A percentile compares a stretch with the other conserved stretches of the same genome.
phyloP scores from a whole-genome alignment of 2,329 filamentous ascomycete species.

The Amauroascus verrucosus region DNA sequence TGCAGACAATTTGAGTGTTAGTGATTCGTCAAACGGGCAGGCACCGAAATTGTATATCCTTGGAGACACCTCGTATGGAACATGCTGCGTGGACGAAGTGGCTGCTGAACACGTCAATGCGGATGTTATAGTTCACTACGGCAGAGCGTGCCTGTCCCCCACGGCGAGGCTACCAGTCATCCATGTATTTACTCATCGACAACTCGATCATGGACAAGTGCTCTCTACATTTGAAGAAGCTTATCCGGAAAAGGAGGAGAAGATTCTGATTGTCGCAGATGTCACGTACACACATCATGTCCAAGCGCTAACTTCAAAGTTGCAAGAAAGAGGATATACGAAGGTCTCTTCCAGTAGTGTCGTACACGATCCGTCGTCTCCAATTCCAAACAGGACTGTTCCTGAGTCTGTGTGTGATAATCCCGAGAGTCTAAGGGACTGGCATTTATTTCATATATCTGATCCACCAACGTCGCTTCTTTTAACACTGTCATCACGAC shows the following conservation, averaged over 20 bases:
- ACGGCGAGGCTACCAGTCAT: constrained; percentile 79
- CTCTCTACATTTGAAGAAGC: constrained; percentile 54
- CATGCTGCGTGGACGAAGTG: constrained; percentile 94
- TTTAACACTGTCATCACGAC: constrained; percentile 73
- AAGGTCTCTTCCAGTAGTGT: constrained; percentile 60
- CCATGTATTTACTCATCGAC: constrained; percentile 73
- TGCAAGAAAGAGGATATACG: constrained; percentile 57
- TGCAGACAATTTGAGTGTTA: constrained; percentile 16
- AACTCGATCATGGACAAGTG: constrained; percentile 53
- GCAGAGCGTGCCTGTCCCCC: constrained; percentile 80
- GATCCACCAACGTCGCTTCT: constrained; percentile 72
- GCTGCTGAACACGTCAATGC: constrained; percentile 88
- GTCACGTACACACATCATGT: constrained; percentile 76
- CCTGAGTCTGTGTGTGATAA: constrained; percentile 41
- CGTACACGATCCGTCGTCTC: constrained; percentile 64
- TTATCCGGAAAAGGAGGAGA: constrained; percentile 54
- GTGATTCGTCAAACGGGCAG: constrained; percentile 11
- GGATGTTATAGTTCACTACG: constrained; percentile 89
- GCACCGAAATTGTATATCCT: constrained; percentile 61
- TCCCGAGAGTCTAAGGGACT: constrained; percentile 47
- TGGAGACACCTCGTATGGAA: constrained; percentile 91
- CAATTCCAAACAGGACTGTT: constrained; percentile 73
- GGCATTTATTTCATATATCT: constrained; percentile 76
- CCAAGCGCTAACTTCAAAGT: constrained; percentile 42
- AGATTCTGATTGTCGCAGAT: constrained; percentile 76